Evolutionary conservation across 768 basidiomycete species (phyloP), one percentile per base, ranked within the genome.

Genomic region (Boletus tomentosulus): DNA sequence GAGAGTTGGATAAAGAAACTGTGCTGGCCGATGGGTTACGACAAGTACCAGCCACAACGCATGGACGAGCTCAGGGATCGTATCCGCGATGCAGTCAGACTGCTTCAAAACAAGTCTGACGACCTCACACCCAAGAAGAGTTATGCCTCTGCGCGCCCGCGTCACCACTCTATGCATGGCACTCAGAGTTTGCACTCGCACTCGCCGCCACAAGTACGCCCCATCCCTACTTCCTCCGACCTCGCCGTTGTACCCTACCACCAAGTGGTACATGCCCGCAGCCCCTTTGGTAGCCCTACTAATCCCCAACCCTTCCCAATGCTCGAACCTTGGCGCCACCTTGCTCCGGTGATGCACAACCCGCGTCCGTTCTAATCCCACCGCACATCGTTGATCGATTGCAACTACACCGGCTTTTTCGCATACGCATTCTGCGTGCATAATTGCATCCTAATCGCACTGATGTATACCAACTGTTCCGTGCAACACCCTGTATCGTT

Each of bases 11-110:
- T 89, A 19, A 65, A 72, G 31, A 73, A 71, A 0, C 72, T 79
- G 15, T 87, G 85, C 58, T 82, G 78, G 73, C 76, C 84, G 9
- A 87, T 87, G 85, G 77, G 79, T 0, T 88, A 86, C 58, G 62
- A 67, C 2, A 61, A 61, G 1, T 87, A 82, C 57, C 75, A 77
- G 31, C 65, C 73, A 0, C 63, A 67, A 34, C 74, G 76, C 61
- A 71, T 74, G 53, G 68, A 70, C n/a, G 74, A 78, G 53, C 76
- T 84, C 62, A 71, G 74, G 16, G 65, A 69, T 4, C 74, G 80
- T 13, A 81, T 88, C 51, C 66, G 67, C 12, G 77, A 86, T 55
- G 85, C 84, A 3, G 74, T 86, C 9, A 31, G 58, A 16, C 53
- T 70, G 0, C 57, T 69, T 2, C 59, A 63, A 38, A 49, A 19